phyloP scores from a whole-genome alignment of 2,329 filamentous ascomycete genomes.

The Aspergillus pseudoviridinutans region DNA sequence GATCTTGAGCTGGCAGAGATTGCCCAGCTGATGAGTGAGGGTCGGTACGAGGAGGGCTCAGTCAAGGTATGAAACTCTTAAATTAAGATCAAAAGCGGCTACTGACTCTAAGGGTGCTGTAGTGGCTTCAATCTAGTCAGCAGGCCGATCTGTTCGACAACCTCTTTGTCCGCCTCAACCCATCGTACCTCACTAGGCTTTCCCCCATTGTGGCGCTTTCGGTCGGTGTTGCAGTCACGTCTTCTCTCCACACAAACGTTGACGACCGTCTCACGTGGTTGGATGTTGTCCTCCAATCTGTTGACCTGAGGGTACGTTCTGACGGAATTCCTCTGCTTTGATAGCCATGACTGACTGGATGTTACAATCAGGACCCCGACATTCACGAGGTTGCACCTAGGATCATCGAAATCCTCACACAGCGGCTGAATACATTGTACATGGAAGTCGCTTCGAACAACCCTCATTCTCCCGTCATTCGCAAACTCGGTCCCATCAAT shows the following conservation, averaged over 20 bases:
- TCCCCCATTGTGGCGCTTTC: constrained; percentile 58
- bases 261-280: constrained; percentile 57
- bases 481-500: constrained; percentile 47
- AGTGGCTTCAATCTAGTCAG: constrained; percentile 60
- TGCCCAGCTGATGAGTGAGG: constrained; percentile 35
- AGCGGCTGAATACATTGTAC: constrained; percentile 55
- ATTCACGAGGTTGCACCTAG: constrained; percentile 54
- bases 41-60: constrained; percentile 43
- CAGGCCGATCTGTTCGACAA: constrained; percentile 60
- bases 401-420: constrained; percentile 57
- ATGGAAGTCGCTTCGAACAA: constrained; percentile 52
- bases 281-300: constrained; percentile 50
- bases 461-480: constrained; percentile 50
- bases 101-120: constrained; percentile 21
- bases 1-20: constrained; percentile 43
- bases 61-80: constrained; percentile 35
- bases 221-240: constrained; percentile 59
- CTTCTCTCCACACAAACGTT: constrained; percentile 51
- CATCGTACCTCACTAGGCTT: constrained; percentile 52
- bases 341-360: constrained; percentile 4
- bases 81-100: neutral
- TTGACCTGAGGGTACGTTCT: constrained; percentile 50
- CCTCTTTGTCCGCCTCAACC: constrained; percentile 56
- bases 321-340: neutral
- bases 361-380: constrained; percentile 45